Evolutionary conservation across 1,284 basidiomycete genomes (phyloP), one percentile per base, ranked within the genome.

Genomic region (Pseudozyma pruni): DNA sequence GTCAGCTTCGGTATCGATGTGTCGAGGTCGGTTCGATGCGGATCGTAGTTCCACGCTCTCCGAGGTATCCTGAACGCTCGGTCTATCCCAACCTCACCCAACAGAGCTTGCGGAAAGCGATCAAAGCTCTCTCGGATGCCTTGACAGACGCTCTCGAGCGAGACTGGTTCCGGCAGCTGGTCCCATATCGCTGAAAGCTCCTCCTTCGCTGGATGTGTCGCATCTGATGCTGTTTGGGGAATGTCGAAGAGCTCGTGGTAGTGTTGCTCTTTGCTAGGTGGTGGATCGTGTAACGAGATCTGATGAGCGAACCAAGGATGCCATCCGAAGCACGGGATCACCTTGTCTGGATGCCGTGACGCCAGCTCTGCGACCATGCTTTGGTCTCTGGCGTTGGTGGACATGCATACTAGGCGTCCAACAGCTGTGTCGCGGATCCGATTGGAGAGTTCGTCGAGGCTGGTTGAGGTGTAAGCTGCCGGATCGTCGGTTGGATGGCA

Each of bases 81-180:
- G 51, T 81, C 79, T 14, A 81, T 53, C 4, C 79, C 79, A 0
- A 81, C 76, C 29, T 81, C 79, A 38, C 79, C 79, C 23, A 81
- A 34, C 9, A 80, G 49, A 10, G 79, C 77, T n/a, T 53, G 9
- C 0, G 78, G 76, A 37, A 70, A 69, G 3, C 33, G 37, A 13
- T 68, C 53, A 29, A 81, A 74, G 7, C 63, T 50, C 3, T 41
- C 40, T 14, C 62, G 51, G 1, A 79, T 53, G 9, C 58, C 53
- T 3, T 51, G 34, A 8, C 74, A 55, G 3, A 74, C 61, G 0
- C 52, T 46, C 4, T 29, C 2, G 6, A 81, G 55, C 19, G 78
- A 50, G 3, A 68, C 22, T 5, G 78, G 79, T 6, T 72, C 54
- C 8, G 79, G 75, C 17, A 80, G 46, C 10, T 73, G 49, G 7